Base-by-base conservation (phyloP, 345 rosid species). In the Gossypium turneri region DNA sequence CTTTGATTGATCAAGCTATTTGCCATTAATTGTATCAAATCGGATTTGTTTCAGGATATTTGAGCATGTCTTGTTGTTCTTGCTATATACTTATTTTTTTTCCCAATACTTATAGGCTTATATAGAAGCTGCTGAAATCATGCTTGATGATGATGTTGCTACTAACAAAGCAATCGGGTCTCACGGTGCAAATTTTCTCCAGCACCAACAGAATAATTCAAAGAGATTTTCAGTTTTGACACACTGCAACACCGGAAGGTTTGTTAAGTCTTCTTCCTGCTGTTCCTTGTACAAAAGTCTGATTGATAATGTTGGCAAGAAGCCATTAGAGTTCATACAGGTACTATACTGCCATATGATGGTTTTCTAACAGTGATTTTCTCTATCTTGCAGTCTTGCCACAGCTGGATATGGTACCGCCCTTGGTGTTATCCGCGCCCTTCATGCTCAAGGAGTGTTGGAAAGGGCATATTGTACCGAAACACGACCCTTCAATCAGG, bases 391-490 rank as follows among this genome's bases (percentile, higher is more conserved):
- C 88, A 94, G 98, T 81, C 97, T 92, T 80, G 98, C 98, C 67
- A 94, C 98, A 4, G 98, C 97, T 17, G 98, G 98, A 86, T 94
- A 91, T 83, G 98, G 98, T 38, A 94, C 98, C 63, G 98, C 98
- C 51, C 85, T 94, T 13, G 98, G 98, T 77, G 97, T 94, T 4
- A 89, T 94, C 69, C 97, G 96, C 55, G 87, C 96, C 72, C 95
- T 91, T 79, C 92, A 94, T 51, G 22, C 83, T 41, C 79, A 81
- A 70, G 97, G 96, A 77, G 82, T 80, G 44, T 80, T 94, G 58
- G 93, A 89, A 76, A 91, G 93, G 70, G 96, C 96, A 43, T 92
- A 86, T 85, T 94, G 98, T 86, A 90, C 98, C 20, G 98, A 94
- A 89, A 94, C 98, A 25, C 98, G 98, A 70, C 98, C 98, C 19